Base-by-base conservation (phyloP, 2,329 filamentous ascomycete genomes). In the Ambrosiella xylebori region DNA sequence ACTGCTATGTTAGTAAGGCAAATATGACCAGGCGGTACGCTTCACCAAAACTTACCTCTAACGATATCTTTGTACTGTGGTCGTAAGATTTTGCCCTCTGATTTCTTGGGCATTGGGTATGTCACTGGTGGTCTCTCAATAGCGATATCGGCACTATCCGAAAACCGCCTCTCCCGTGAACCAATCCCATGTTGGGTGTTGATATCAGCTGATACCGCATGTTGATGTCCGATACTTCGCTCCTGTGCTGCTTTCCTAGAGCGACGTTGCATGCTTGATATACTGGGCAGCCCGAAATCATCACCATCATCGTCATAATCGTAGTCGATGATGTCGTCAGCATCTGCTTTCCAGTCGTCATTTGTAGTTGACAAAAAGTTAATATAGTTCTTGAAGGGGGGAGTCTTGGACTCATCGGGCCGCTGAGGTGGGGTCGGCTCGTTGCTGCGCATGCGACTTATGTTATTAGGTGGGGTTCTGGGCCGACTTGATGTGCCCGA, bases 11-110 rank as follows among this genome's bases (percentile, higher is more conserved):
- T 47, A 65, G 63, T 58, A 38, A 54, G 27, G 7, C n/a, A 38
- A 27, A 27, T 37, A 49, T 55, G 59, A 39, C 35, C 38, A 45
- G 12, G 6, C 41, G 11, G 6, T 37, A 15, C 9, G 7, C 7
- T 35, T 54, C n/a, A 9, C 15, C 39, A 36, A 8, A 54, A 50
- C 8, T 53, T 63, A 84, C 82, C 82, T 74, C 78, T 80, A 17
- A 98, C 72, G 51, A 98, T 94, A 62, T 98, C 93, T 71, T 98
- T 96, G 70, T 97, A 98, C 69, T 98, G 93, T 56, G 93, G 93
- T 62, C 93, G 82, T 19, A 98, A 74, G 61, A 97, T 97, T 75
- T 98, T 98, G 36, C 88, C 91, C 68, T 96, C 90, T 62, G 79
- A 84, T 70, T 90, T 94, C 70, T 90, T 91, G 2, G 90, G 82